phyloP scores from a whole-genome alignment of 495 filamentous ascomycete species.

The Penicillium soppii region DNA sequence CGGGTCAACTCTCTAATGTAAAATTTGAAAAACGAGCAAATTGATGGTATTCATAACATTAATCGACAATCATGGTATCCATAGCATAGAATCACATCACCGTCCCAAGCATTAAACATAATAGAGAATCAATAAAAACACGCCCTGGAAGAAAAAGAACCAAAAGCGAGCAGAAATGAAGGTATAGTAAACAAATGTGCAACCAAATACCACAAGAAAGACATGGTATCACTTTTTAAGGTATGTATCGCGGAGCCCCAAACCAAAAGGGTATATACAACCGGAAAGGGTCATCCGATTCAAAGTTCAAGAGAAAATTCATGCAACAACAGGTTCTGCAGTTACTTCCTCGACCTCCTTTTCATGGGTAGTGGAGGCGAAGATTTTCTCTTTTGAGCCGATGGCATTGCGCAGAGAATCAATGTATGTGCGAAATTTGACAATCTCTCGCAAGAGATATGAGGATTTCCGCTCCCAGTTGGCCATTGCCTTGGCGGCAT shows the following conservation, averaged over 20 bases:
- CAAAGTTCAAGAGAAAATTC: background rate
- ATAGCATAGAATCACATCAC: conserved; percentile 30
- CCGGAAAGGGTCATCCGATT: background rate
- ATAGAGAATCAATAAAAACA: conserved; percentile 10
- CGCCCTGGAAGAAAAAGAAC: conserved; percentile 10
- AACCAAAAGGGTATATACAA: conserved; percentile 19
- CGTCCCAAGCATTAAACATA: conserved; percentile 22
- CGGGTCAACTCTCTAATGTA: too few relatives aligned
- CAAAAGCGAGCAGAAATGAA: conserved; percentile 7
- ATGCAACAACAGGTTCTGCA: background rate
- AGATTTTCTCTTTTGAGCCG: conserved; percentile 54
- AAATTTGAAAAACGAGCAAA: background rate
- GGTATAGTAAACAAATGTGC: background rate
- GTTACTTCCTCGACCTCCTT: conserved; percentile 1
- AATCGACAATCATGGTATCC: conserved; percentile 28
- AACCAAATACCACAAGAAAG: background rate
- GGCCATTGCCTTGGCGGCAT: conserved; percentile 75
- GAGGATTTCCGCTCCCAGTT: conserved; percentile 97
- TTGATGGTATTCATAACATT: background rate
- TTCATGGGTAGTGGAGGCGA: conserved; percentile 25
- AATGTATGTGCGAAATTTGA: conserved; percentile 94
- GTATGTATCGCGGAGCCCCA: background rate
- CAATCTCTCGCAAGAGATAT: conserved; percentile 89
- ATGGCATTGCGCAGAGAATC: conserved; percentile 69
- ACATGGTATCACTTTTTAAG: background rate